These are phyloP conservation scores for Endocarpon pusillum DNA, from an alignment of 495 filamentous ascomycete genomes.

Conservation along the genomic window DNA sequence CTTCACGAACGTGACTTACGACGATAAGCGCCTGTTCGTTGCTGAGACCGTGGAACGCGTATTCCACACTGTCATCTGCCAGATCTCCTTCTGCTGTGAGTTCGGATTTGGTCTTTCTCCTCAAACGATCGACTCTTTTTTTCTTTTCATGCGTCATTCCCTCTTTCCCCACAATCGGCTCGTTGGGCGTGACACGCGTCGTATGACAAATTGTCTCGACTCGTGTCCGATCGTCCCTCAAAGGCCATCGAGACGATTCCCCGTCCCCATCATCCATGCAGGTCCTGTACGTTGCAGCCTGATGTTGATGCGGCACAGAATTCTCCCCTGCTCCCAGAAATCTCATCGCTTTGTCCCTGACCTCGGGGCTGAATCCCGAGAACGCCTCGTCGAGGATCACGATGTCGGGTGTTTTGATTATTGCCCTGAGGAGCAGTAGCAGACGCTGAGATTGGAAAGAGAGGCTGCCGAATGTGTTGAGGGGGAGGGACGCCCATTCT, in stretches of 20 bases:
- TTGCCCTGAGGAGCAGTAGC: slow-evolving; percentile 66
- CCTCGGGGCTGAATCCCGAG: slow-evolving; percentile 65
- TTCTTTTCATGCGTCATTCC: too few relatives aligned
- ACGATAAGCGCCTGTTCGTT: slow-evolving; percentile 63
- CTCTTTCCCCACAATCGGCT: slow-evolving; percentile 11
- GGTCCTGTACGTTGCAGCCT: slow-evolving; percentile 7
- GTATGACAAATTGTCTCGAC: too few relatives aligned
- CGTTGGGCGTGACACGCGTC: neutral
- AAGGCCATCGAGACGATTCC: slow-evolving; percentile 3
- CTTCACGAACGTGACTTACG: slow-evolving; percentile 78
- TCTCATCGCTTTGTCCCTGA: slow-evolving; percentile 67
- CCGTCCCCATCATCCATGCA: slow-evolving; percentile 4
- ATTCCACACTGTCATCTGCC: neutral
- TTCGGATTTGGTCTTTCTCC: neutral
- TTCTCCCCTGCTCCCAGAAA: slow-evolving; percentile 51
- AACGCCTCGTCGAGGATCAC: slow-evolving; percentile 89
- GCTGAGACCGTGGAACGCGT: slow-evolving; percentile 18
- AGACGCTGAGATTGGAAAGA: slow-evolving; percentile 67
- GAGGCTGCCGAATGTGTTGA: slow-evolving; percentile 52
- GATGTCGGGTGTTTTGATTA: slow-evolving; percentile 70
- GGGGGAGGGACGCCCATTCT: slow-evolving; percentile 2
- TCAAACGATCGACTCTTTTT: too few relatives aligned
- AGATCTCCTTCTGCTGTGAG: slow-evolving; percentile 29
- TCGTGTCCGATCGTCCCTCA: slow-evolving; percentile 14
- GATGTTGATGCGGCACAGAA: too few relatives aligned